Percentiles rank a stretch among this genome's conserved stretches.
These are phyloP conservation scores for Hymenochaete sp. DNA, from an alignment of 1,284 basidiomycete genomes.

Conservation along the genomic window DNA sequence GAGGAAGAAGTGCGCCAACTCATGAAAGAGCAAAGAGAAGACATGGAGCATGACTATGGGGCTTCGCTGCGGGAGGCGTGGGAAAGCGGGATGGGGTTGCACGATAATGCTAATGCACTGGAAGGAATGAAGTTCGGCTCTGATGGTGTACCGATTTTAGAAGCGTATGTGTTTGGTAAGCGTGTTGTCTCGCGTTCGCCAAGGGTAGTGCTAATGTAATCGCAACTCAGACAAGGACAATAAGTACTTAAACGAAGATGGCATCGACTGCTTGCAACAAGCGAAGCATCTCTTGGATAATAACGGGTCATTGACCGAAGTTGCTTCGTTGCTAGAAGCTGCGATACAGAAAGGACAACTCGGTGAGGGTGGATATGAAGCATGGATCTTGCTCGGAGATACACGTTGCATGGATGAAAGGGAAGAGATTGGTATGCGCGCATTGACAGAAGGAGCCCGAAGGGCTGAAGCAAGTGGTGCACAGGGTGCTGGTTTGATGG, in stretches of 20 bases:
- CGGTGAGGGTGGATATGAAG: conserved; percentile 75
- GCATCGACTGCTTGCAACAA: conserved; percentile 51
- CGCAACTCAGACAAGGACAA: conserved; percentile 51
- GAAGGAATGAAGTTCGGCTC: conserved; percentile 50
- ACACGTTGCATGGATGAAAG: conserved; percentile 96
- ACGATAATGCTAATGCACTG: conserved; percentile 29
- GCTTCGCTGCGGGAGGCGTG: conserved; percentile 54
- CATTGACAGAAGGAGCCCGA: conserved; percentile 59
- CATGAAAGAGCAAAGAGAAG: conserved; percentile 58
- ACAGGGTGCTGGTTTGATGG: conserved; percentile 75
- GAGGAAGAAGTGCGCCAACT: conserved; percentile 83
- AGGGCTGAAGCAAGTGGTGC: conserved; percentile 53
- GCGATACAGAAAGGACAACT: conserved; percentile 75
- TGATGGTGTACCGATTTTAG: conserved; percentile 64
- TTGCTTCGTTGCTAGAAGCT: conserved; percentile 77
- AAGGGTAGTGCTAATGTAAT: conserved; percentile 19
- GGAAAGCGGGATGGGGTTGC: conserved; percentile 43
- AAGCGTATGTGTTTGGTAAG: conserved; percentile 70
- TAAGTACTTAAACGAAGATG: conserved; percentile 50
- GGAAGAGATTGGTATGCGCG: conserved; percentile 72
- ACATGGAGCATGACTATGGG: conserved; percentile 53
- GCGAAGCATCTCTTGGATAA: conserved; percentile 67
- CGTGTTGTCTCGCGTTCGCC: conserved; percentile 11
- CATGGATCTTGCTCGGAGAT: conserved; percentile 92
- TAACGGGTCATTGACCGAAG: conserved; percentile 82